phyloP scores from a whole-genome alignment of 164 flowering plant species.

The Sedum album region DNA sequence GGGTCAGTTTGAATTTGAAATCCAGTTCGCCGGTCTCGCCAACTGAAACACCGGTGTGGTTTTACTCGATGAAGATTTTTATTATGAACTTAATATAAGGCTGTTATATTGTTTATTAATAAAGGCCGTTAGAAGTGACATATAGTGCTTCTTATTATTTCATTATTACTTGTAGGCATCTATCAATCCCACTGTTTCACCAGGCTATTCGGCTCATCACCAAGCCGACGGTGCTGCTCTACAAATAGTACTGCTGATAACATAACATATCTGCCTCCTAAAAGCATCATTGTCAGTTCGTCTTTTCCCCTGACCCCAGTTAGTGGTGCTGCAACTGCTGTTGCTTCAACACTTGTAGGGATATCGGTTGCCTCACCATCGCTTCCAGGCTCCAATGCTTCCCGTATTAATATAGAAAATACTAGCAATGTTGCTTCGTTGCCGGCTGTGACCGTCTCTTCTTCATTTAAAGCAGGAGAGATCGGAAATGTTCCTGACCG shows the following conservation, averaged over 20 bases:
- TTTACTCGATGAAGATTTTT: slow-evolving; percentile 3
- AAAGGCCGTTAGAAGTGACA: background rate
- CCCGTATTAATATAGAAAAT: slow-evolving; percentile 40
- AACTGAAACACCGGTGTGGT: slow-evolving; percentile 48
- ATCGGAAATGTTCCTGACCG: slow-evolving; percentile 47
- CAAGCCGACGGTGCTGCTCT: slow-evolving; percentile 62
- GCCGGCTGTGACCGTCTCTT: slow-evolving; percentile 40
- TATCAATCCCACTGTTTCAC: slow-evolving; percentile 18
- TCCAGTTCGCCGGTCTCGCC: slow-evolving; percentile 46
- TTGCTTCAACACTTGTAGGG: slow-evolving; percentile 29
- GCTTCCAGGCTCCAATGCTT: slow-evolving; percentile 37
- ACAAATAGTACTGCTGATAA: slow-evolving; percentile 37
- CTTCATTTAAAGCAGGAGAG: slow-evolving; percentile 69
- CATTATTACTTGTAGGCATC: slow-evolving; percentile 39
- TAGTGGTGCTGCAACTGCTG: slow-evolving; percentile 36
- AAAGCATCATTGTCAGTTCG: slow-evolving; percentile 22
- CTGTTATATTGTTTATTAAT: background rate
- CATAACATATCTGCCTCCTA: background rate
- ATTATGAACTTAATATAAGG: background rate
- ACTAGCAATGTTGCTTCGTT: slow-evolving; percentile 32
- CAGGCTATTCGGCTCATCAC: slow-evolving; percentile 22
- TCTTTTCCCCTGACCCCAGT: slow-evolving; percentile 46
- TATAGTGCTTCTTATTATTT: no score
- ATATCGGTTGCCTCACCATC: slow-evolving; percentile 31
- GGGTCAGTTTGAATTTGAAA: slow-evolving; percentile 53